Base-by-base conservation (phyloP, 176 grass and related monocot species). In the Paspalum notatum region DNA sequence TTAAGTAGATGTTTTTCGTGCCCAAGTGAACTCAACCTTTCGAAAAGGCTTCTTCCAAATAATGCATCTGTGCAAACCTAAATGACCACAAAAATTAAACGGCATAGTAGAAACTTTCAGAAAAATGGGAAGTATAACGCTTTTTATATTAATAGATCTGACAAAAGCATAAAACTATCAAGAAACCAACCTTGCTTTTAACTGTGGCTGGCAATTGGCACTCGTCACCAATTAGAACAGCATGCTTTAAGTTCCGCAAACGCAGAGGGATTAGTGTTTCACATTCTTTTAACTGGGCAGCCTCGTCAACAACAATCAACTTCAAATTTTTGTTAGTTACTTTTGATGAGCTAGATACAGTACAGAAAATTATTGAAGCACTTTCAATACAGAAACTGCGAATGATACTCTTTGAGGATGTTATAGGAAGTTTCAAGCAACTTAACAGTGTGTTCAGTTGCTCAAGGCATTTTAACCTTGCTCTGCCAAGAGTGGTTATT, bases 281-380 rank as follows among this genome's bases (percentile, higher is more conserved):
- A 41, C 93, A 97, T 54, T 97, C 93, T 86, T 91, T 97, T 54
- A 93, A 71, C 62, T 97, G 93, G 12, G 89, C 88, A 46, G 90
- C 90, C 90, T 96, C 93, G 84, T 97, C 93, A 76, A 97, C 77
- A 59, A 93, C 85, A 18, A 97, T 75, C 68, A 93, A 61, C 38
- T 93, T 60, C 45, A 92, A 38, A 4, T 84, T 76, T 53, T 75
- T 40, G 15, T 82, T 63, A 60, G 74, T 72, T 52, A 92, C 39
- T 74, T 91, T 97, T 32, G 68, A 84, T 16, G 90, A 93, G 72
- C 76, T 89, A 73, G 75, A 89, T 58, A 85, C 80, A 46, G 90
- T 97, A 63, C 85, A 97, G 65, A 97, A 97, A 78, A 97, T 63
- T 55, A 92, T 68, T 50, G 65, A 83, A 67, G 87, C 82, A 32